These are phyloP conservation scores for Claviceps purpurea DNA, from an alignment of 2,329 filamentous ascomycete species.

Conservation along the genomic window DNA sequence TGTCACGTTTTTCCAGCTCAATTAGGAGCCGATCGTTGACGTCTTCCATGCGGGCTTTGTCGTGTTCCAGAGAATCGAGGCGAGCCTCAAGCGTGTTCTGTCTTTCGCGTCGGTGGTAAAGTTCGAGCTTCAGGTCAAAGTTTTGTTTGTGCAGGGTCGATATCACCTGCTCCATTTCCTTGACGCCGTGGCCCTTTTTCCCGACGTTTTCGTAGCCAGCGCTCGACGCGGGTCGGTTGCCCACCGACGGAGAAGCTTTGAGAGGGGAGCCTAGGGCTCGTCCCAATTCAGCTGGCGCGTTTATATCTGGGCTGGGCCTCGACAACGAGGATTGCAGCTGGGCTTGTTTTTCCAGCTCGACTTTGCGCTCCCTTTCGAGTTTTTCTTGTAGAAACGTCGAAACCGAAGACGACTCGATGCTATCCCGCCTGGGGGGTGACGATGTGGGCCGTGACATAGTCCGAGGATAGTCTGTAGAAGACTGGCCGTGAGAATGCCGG, in stretches of 20 bases:
- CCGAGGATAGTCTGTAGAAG: conserved; percentile 21
- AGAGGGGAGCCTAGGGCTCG: conserved; percentile 27
- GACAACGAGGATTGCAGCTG: conserved; percentile 19
- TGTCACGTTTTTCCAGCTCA: conserved; percentile 55
- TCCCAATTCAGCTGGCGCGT: conserved; percentile 23
- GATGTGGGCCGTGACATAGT: conserved; percentile 27
- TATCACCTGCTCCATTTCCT: conserved; percentile 56
- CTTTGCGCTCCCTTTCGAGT: conserved; percentile 36
- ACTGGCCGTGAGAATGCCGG: conserved; percentile 26
- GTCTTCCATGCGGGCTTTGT: conserved; percentile 39
- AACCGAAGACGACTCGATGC: conserved; percentile 27
- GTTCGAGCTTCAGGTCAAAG: conserved; percentile 61
- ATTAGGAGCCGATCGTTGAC: conserved; percentile 44
- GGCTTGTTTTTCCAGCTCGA: conserved; percentile 30
- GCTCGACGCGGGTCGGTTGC: conserved; percentile 30
- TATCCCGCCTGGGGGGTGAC: conserved; percentile 27
- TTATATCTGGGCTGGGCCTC: conserved; percentile 24
- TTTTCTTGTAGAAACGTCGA: conserved; percentile 43
- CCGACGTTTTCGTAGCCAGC: conserved; percentile 24
- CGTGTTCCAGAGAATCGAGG: conserved; percentile 39
- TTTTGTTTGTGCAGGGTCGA: conserved; percentile 63
- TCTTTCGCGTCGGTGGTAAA: conserved; percentile 55
- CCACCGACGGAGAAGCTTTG: conserved; percentile 20
- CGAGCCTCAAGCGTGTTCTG: conserved; percentile 46
- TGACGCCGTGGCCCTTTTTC: conserved; percentile 45